Conservation (phyloP, 1,284 basidiomycete species). For the Papiliotrema fonsecae region DNA sequence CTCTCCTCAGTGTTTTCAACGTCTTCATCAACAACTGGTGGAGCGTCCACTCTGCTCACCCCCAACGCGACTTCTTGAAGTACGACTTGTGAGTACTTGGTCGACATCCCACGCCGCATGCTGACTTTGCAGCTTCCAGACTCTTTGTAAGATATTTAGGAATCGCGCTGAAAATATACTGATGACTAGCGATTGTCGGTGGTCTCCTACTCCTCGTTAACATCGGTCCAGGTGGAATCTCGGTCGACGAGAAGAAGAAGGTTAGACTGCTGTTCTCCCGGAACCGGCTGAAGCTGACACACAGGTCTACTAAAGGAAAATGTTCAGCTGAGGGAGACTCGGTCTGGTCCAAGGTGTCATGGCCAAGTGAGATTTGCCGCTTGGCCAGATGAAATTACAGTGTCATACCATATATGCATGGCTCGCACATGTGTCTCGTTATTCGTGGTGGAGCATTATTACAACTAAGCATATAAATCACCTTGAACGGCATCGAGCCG, state of each 20-base stretch:
- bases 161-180: conserved; percentile 12
- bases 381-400: no score
- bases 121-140: conserved; percentile 67
- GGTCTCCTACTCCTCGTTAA: conserved; percentile 95
- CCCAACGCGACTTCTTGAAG: conserved; percentile 96
- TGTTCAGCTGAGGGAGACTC: no score
- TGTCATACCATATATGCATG: no score
- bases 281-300: background rate
- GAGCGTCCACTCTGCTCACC: conserved; percentile 61
- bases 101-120: conserved; percentile 32
- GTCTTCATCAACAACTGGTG: conserved; percentile 96
- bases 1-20: conserved; percentile 90
- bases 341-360: background rate
- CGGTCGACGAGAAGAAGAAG: conserved; percentile 99
- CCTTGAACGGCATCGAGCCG: background rate
- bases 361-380: no score
- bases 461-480: background rate
- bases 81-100: conserved; percentile 47
- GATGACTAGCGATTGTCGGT: conserved; percentile 78
- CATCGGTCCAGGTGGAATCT: conserved; percentile 95
- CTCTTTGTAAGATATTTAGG: conserved; percentile 60
- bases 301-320: conserved; percentile 18
- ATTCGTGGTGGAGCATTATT: no score
- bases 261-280: conserved; percentile 44
- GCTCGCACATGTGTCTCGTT: no score